Conservation (phyloP, 257 asterid species). For the Petunia axillaris region DNA sequence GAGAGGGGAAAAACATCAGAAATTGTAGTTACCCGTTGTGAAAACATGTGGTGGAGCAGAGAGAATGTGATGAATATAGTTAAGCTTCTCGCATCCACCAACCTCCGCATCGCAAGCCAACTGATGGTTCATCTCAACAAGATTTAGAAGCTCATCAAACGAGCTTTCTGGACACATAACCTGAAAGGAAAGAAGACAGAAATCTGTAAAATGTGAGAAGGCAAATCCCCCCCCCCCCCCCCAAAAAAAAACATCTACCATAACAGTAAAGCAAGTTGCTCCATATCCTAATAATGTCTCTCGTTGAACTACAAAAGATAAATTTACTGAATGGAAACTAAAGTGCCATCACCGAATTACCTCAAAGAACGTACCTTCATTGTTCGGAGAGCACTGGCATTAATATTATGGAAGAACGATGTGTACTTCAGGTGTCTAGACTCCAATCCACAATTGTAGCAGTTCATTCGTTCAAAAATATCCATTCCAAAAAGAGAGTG, state of each 20-base stretch:
- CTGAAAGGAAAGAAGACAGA: constrained; percentile 44
- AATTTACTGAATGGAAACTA: constrained; percentile 7
- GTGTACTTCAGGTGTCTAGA: constrained; percentile 89
- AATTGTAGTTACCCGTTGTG: constrained; percentile 63
- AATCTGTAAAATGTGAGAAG: constrained; percentile 15
- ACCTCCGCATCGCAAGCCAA: constrained; percentile 90
- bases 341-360: not conserved
- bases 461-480: constrained; percentile 86
- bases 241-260: not conserved
- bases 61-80: constrained; percentile 80
- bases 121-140: constrained; percentile 93
- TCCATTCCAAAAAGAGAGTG: constrained; percentile 93
- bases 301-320: not conserved
- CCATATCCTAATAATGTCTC: constrained; percentile 24
- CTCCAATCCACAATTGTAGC: constrained; percentile 78
- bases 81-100: constrained; percentile 89
- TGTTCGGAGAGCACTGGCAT: constrained; percentile 91
- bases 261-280: constrained; percentile 26
- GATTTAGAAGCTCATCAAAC: constrained; percentile 81
- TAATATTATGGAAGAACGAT: constrained; percentile 83
- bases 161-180: constrained; percentile 81
- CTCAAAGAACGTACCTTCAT: constrained; percentile 63
- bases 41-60: constrained; percentile 83
- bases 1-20: not conserved
- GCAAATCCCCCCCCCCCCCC: constrained; percentile 2